Evolutionary conservation across 202 grass and related monocot genomes (phyloP).

Genomic region (Zizania palustris): DNA sequence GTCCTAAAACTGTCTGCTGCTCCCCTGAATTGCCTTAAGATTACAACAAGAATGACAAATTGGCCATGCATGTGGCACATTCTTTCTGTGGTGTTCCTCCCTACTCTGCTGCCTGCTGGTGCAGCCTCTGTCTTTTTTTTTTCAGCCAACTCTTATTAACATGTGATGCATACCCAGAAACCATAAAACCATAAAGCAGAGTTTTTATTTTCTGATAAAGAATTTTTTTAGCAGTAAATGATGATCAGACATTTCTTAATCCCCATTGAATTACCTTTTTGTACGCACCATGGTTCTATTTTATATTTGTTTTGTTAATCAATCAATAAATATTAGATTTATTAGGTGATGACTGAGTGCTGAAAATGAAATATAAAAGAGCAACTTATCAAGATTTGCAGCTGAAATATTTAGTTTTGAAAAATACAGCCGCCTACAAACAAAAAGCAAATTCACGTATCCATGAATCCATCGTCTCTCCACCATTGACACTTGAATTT

Average conservation of each 20-base stretch:
- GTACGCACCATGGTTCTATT: background rate
- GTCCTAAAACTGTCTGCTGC: slow-evolving; percentile 53
- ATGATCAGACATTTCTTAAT: background rate
- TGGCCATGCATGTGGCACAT: slow-evolving; percentile 13
- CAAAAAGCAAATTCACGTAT: background rate
- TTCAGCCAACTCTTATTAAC: slow-evolving; percentile 6
- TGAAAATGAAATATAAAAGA: background rate
- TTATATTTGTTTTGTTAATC: background rate
- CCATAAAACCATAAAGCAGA: background rate
- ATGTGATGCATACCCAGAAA: background rate
- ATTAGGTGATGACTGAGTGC: background rate
- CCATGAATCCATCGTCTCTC: background rate
- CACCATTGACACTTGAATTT: slow-evolving; percentile 56
- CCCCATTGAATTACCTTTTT: background rate
- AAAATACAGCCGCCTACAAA: background rate
- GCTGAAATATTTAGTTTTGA: background rate
- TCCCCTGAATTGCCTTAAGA: slow-evolving; percentile 23
- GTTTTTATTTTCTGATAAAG: background rate
- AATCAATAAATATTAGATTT: background rate
- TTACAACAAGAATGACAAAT: background rate
- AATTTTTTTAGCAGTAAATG: background rate
- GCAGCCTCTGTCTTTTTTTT: background rate
- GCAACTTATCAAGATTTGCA: background rate
- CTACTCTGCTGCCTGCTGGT: background rate
- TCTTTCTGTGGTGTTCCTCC: background rate